Percentiles rank a stretch among this genome's conserved stretches.
These are phyloP conservation scores for Botrytis tulipae DNA, from an alignment of 2,329 filamentous ascomycete genomes.

Conservation along the genomic window DNA sequence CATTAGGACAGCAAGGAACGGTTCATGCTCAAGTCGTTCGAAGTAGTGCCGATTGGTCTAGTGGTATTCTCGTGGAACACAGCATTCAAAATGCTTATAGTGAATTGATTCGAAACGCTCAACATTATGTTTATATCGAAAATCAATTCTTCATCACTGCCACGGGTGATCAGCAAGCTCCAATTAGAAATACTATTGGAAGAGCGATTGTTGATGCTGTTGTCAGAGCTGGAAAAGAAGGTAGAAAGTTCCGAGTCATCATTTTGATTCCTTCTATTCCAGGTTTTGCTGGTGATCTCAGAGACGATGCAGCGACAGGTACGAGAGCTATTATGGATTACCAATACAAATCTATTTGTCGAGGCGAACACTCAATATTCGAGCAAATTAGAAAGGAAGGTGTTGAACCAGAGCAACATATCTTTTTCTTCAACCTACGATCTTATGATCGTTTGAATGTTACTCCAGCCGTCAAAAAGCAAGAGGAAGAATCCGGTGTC, in stretches of 20 bases:
- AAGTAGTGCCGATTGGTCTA: constrained; percentile 91
- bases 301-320: constrained; percentile 77
- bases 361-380: constrained; percentile 88
- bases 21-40: constrained; percentile 83
- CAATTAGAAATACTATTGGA: constrained; percentile 86
- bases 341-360: constrained; percentile 93
- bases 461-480: constrained; percentile 68
- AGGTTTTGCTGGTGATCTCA: constrained; percentile 88
- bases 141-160: constrained; percentile 98
- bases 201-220: constrained; percentile 87
- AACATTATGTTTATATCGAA: constrained; percentile 96
- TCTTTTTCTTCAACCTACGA: constrained; percentile 92
- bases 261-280: constrained; percentile 88
- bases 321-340: constrained; percentile 96
- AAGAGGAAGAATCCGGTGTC: constrained; percentile 79
- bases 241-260: constrained; percentile 86
- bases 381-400: constrained; percentile 71
- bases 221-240: constrained; percentile 75
- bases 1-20: constrained; percentile 62
- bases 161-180: constrained; percentile 81
- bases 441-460: constrained; percentile 91
- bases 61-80: constrained; percentile 79
- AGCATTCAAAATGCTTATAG: constrained; percentile 86
- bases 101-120: constrained; percentile 79
- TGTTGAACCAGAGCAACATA: constrained; percentile 73